Conservation (phyloP, 441 rosid species). For the Arabidopsis hybrid region DNA sequence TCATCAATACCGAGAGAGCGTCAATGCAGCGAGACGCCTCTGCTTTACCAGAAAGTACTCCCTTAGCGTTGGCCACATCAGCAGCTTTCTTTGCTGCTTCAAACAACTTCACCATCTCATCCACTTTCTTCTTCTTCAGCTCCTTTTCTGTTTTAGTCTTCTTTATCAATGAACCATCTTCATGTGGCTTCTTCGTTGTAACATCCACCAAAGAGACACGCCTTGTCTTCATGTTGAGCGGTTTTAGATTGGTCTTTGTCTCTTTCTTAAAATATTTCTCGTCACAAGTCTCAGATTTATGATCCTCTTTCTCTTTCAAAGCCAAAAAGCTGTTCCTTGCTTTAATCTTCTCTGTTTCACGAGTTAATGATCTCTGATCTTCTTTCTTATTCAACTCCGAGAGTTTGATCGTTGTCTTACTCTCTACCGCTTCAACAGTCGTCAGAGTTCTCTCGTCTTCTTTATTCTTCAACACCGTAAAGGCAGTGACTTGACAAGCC, state of each 20-base stretch:
- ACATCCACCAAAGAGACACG: background rate
- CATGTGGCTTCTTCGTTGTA: background rate
- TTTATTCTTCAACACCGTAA: background rate
- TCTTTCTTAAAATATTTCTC: no score
- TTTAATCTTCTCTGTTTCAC: no score
- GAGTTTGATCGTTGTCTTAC: background rate
- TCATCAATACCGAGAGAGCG: conserved; percentile 19
- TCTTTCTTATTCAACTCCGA: background rate
- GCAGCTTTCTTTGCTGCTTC: conserved; percentile 25
- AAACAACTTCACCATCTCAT: conserved; percentile 19
- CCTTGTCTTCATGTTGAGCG: background rate
- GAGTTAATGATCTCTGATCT: no score
- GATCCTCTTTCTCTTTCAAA: no score
- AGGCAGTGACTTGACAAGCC: no score
- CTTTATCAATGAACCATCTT: background rate
- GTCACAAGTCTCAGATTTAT: no score
- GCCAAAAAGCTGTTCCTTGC: no score
- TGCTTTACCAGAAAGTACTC: conserved; percentile 7
- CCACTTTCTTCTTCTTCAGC: conserved; percentile 4
- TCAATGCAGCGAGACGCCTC: conserved; percentile 23
- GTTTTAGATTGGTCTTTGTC: background rate
- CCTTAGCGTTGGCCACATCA: conserved; percentile 11
- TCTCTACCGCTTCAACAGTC: background rate
- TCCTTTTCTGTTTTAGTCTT: conserved; percentile 8
- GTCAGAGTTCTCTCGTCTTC: background rate